phyloP scores from a whole-genome alignment of 106 monocot species.

The Narthecium ossifragum region DNA sequence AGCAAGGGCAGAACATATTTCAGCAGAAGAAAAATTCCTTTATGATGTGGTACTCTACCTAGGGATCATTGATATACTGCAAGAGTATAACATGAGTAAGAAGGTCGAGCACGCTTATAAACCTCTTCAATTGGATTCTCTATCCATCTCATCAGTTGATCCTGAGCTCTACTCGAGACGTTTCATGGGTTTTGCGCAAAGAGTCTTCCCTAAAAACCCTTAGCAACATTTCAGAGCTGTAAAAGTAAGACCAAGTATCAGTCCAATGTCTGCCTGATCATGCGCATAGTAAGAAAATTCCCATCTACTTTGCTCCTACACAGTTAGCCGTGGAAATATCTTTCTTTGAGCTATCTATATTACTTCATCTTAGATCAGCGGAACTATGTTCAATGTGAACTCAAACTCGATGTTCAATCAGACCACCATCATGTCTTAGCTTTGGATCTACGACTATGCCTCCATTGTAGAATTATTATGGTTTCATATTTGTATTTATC shows the following conservation, averaged over 20 bases:
- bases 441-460: too few species aligned
- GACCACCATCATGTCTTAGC: too few species aligned
- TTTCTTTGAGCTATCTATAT: not conserved
- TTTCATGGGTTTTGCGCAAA: conserved; percentile 51
- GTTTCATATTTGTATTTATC: too few species aligned
- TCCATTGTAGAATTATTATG: too few species aligned
- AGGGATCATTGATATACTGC: conserved; percentile 76
- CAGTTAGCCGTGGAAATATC: not conserved
- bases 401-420: too few species aligned
- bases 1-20: conserved; percentile 55
- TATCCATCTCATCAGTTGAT: conserved; percentile 71
- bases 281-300: not conserved
- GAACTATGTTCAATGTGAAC: not conserved
- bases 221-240: not conserved
- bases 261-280: not conserved
- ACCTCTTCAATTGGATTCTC: conserved; percentile 60
- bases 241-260: too few species aligned
- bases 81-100: conserved; percentile 62
- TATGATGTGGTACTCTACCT: conserved; percentile 76
- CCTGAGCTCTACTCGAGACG: conserved; percentile 55
- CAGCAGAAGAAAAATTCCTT: conserved; percentile 18
- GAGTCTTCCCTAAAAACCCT: conserved; percentile 46
- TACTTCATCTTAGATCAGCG: not conserved
- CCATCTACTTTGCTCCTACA: not conserved
- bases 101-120: conserved; percentile 76